Base-by-base conservation (phyloP, 306 rosid species). In the Castanospermum australe region DNA sequence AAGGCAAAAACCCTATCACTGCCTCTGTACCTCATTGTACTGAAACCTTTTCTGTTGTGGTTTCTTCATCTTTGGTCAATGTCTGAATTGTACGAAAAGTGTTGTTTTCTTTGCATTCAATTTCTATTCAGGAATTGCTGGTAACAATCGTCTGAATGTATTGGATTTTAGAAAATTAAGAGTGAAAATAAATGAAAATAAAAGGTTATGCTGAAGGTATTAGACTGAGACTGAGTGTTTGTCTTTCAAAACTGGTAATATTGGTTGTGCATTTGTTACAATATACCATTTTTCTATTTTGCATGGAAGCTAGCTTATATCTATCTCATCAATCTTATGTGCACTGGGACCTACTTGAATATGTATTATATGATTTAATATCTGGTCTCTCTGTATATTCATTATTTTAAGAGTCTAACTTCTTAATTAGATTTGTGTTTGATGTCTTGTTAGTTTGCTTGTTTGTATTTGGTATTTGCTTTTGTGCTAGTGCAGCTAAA, bases 381-480 rank as follows among this genome's bases (percentile, higher is more conserved):
- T 56, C 62, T 15, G 14, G 36, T 62, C 28, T 22, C 24, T 62
- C 15, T 36, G 6, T 38, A 7, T 36, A 32, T 59, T 64, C 64
- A 22, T 35, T 20, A 44, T 21, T 51, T 50, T 39, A 15, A n/a
- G 22, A 36, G 74, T 9, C 14, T 36, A 65, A 28, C 41, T 51
- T 51, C 15, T 65, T 38, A 18, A 24, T 4, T n/a, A 24, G 56
- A 54, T 77, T 36, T 63, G 20, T 60, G 21, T 30, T 45, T 44
- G 50, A 4, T 28, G 47, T 21, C 10, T 28, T 24, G 12, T 12
- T 41, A 2, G 47, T 32, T 10, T 44, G 45, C 21, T 54, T 59
- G 50, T 69, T 33, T 41, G 22, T 44, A n/a, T 75, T 75, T 54
- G 66, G 63, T 76, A 39, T 76, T 50, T 65, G 55, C 44, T 64